phyloP scores from a whole-genome alignment of 116 monocot species.

The Cymodocea nodosa region DNA sequence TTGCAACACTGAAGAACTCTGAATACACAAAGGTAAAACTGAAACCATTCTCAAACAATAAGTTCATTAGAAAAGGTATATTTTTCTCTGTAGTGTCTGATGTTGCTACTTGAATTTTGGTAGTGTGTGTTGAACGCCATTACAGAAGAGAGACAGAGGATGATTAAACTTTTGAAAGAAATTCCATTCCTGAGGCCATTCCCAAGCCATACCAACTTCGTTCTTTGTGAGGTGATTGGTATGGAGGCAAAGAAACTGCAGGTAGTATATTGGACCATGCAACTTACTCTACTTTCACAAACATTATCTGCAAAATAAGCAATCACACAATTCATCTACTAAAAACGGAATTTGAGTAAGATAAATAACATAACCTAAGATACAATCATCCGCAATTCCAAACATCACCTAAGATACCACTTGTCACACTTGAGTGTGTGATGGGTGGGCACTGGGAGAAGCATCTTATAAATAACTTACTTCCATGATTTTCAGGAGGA shows the following conservation, averaged over 20 bases:
- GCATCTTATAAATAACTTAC: neutral
- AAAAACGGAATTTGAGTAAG: neutral
- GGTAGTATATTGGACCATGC: neutral
- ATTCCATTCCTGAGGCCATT: constrained; percentile 60
- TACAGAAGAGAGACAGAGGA: constrained; percentile 61
- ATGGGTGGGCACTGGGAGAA: too few relatives aligned
- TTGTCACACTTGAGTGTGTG: too few relatives aligned
- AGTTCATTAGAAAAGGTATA: too few relatives aligned
- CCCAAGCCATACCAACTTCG: constrained; percentile 70
- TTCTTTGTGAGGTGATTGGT: constrained; percentile 83
- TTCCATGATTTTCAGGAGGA: constrained; percentile 45
- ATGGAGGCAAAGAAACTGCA: constrained; percentile 53
- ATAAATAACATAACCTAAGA: too few relatives aligned
- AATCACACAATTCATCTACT: constrained; percentile 5
- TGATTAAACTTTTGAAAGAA: constrained; percentile 50
- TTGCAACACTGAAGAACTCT: constrained; percentile 5
- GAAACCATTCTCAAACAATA: neutral
- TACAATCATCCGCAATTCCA: too few relatives aligned
- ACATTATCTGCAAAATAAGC: constrained; percentile 15
- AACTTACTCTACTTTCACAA: neutral
- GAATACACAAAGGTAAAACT: neutral
- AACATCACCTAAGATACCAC: too few relatives aligned
- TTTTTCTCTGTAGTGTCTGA: too few relatives aligned
- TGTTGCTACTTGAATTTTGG: neutral
- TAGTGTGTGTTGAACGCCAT: constrained; percentile 64